Evolutionary conservation across 805 yeast genomes (phyloP).

Genomic region (Monosporozyma unispora): DNA sequence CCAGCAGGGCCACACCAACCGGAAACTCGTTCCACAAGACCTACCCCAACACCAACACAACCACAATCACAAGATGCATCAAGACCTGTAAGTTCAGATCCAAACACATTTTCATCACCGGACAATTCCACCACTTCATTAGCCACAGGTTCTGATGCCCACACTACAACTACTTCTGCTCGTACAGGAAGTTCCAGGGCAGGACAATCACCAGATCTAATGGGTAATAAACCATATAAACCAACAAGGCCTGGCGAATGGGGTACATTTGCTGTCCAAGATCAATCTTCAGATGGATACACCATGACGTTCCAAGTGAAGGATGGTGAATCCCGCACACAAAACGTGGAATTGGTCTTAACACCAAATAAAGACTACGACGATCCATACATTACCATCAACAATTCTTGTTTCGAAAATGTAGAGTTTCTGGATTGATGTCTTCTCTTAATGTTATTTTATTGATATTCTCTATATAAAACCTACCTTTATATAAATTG

Average conservation of each 20-base stretch:
- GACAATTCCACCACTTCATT: background rate
- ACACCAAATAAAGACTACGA: background rate
- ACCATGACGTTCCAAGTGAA: background rate
- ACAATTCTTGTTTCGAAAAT: background rate
- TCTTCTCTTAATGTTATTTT: background rate
- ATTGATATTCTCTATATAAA: background rate
- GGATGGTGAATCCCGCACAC: background rate
- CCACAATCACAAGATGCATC: too few species aligned
- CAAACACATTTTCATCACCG: background rate
- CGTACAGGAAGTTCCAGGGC: too few species aligned
- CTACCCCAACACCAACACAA: constrained; percentile 1
- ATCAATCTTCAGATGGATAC: background rate
- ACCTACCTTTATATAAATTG: background rate
- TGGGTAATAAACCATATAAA: background rate
- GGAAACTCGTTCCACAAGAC: background rate
- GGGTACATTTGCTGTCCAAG: background rate
- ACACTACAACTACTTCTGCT: background rate
- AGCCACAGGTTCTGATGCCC: background rate
- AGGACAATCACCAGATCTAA: too few species aligned
- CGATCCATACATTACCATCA: background rate
- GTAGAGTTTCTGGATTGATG: background rate
- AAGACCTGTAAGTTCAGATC: background rate
- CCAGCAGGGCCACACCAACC: background rate
- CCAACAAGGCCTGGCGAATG: background rate
- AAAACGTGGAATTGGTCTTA: background rate